phyloP scores from a whole-genome alignment of 2,329 filamentous ascomycete genomes.

The Penicillium griseofulvum region DNA sequence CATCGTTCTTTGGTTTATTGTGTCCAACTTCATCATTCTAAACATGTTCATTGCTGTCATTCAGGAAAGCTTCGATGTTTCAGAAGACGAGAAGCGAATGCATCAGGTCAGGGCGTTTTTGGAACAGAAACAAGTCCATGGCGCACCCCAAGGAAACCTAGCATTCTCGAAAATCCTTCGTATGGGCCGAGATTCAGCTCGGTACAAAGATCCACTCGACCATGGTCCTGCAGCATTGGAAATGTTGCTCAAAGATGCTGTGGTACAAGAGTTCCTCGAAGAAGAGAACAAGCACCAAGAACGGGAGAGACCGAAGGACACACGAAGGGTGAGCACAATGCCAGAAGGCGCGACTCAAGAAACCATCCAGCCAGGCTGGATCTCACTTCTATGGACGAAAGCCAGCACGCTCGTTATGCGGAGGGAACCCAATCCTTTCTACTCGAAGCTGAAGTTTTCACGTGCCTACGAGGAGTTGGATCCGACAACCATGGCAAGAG shows the following conservation, averaged over 20 bases:
- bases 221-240: constrained; percentile 90
- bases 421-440: constrained; percentile 90
- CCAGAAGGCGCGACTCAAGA: constrained; percentile 34
- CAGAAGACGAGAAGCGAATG: constrained; percentile 94
- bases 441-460: constrained; percentile 72
- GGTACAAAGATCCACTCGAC: constrained; percentile 75
- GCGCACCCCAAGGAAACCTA: constrained; percentile 66
- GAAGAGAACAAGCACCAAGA: constrained; percentile 44
- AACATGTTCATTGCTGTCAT: constrained; percentile 99
- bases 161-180: constrained; percentile 59
- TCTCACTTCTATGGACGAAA: constrained; percentile 63
- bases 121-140: constrained; percentile 81
- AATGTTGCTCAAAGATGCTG: constrained; percentile 93
- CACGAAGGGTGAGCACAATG: constrained; percentile 30
- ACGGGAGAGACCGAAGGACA: constrained; percentile 19
- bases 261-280: constrained; percentile 91
- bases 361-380: constrained; percentile 55
- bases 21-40: constrained; percentile 90
- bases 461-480: constrained; percentile 75
- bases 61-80: constrained; percentile 98
- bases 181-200: constrained; percentile 60
- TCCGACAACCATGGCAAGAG: constrained; percentile 81
- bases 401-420: constrained; percentile 57
- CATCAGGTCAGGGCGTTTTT: constrained; percentile 96
- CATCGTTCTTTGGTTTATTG: constrained; percentile 90